Percentiles rank a stretch among this genome's conserved stretches.
phyloP scores from a whole-genome alignment of 768 basidiomycete genomes.

The Paxillus involutus region DNA sequence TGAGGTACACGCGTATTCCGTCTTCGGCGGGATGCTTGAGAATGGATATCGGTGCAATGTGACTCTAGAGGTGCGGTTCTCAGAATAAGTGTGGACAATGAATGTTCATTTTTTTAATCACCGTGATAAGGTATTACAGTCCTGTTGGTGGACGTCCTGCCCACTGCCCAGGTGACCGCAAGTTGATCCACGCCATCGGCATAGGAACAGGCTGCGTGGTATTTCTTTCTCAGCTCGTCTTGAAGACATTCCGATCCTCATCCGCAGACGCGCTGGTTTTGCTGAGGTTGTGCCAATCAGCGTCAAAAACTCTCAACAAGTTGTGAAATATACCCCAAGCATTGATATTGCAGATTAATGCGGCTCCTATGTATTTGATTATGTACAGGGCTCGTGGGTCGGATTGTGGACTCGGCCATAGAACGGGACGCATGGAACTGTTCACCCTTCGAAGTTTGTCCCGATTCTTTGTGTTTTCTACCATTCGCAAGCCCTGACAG shows the following conservation, averaged over 20 bases:
- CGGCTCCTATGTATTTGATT: too few relatives aligned
- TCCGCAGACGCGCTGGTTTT: conserved; percentile 15
- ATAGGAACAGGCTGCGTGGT: conserved; percentile 14
- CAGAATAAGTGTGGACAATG: background rate
- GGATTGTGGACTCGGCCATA: conserved; percentile 12
- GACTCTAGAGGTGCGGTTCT: background rate
- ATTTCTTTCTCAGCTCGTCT: conserved; percentile 11
- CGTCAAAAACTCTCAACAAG: background rate
- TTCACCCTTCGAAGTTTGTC: background rate
- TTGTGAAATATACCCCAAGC: conserved; percentile 2
- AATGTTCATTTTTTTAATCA: background rate
- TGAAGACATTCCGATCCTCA: conserved; percentile 22
- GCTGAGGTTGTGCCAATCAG: background rate
- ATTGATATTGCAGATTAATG: too few relatives aligned
- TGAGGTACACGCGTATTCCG: conserved; percentile 24
- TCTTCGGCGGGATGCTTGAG: conserved; percentile 16
- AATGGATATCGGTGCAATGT: conserved; percentile 19
- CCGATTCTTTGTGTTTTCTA: background rate
- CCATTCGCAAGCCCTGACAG: conserved; percentile 2
- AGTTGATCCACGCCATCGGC: background rate
- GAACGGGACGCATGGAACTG: conserved; percentile 9
- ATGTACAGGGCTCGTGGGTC: background rate
- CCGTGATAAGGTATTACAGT: background rate
- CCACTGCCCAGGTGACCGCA: background rate
- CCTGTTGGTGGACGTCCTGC: background rate